phyloP scores from a whole-genome alignment of 1,139 yeast genomes.

The Wickerhamiella pararugosa region DNA sequence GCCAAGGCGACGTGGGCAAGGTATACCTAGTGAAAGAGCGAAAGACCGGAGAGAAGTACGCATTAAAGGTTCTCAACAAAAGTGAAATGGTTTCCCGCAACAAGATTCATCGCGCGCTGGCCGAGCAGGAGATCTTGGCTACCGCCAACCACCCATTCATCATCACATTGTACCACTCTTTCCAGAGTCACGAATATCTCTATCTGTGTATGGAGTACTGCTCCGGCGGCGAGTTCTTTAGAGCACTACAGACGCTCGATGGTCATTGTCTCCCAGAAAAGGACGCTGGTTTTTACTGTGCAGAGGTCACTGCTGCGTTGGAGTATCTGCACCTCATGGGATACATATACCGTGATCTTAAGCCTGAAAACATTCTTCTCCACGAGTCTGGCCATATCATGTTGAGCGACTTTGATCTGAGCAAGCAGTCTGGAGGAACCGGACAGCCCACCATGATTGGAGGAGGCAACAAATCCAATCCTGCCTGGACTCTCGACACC shows the following conservation, averaged over 20 bases:
- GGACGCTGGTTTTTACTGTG: conserved; percentile 89
- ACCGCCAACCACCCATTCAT: conserved; percentile 95
- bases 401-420: conserved; percentile 91
- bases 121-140: conserved; percentile 93
- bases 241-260: conserved; percentile 86
- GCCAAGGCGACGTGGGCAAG: conserved; percentile 97
- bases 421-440: conserved; percentile 67
- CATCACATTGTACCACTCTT: conserved; percentile 89
- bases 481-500: conserved; percentile 49
- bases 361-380: conserved; percentile 83
- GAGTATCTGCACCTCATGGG: conserved; percentile 96
- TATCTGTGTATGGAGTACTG: conserved; percentile 97
- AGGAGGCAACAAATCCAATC: conserved; percentile 19
- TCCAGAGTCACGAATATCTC: conserved; percentile 85
- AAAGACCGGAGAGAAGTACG: conserved; percentile 57
- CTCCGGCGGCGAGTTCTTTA: conserved; percentile 97
- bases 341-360: conserved; percentile 83
- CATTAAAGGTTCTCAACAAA: conserved; percentile 83
- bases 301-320: conserved; percentile 93
- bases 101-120: conserved; percentile 84
- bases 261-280: conserved; percentile 73
- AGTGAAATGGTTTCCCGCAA: conserved; percentile 91
- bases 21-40: conserved; percentile 85
- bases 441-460: conserved; percentile 32
- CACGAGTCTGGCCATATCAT: conserved; percentile 97